Percentiles rank a stretch among this genome's conserved stretches.
Conservation (phyloP, 441 rosid species). For the Gossypium gossypioides region DNA sequence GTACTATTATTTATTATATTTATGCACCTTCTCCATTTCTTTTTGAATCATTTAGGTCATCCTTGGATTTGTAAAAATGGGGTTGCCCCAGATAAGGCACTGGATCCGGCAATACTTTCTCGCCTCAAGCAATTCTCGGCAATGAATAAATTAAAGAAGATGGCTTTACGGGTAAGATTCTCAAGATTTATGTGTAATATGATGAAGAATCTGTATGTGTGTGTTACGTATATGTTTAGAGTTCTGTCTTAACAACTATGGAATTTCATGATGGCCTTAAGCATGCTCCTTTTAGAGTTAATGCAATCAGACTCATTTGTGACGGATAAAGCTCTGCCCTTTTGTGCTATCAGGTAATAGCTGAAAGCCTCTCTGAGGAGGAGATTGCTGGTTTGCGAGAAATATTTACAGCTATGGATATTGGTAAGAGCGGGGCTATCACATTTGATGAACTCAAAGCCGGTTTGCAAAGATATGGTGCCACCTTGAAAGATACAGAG, state of each 20-base stretch:
- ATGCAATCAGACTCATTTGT: not conserved
- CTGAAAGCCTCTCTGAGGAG: constrained; percentile 98
- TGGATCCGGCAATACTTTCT: constrained; percentile 92
- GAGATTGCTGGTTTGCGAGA: constrained; percentile 97
- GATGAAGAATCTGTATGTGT: no score
- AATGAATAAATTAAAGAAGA: constrained; percentile 93
- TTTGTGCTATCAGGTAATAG: constrained; percentile 63
- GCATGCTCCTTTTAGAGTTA: not conserved
- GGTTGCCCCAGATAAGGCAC: constrained; percentile 93
- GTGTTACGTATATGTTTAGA: not conserved
- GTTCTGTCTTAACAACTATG: not conserved
- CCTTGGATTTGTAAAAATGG: constrained; percentile 99
- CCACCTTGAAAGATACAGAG: constrained; percentile 91
- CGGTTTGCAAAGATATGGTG: constrained; percentile 91
- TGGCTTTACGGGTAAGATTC: constrained; percentile 72
- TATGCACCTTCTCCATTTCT: not conserved
- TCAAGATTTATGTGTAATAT: not conserved
- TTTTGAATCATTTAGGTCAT: constrained; percentile 49
- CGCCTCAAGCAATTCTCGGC: constrained; percentile 96
- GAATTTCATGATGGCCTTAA: not conserved
- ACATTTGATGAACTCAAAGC: constrained; percentile 99
- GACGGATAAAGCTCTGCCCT: not conserved
- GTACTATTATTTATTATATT: not conserved
- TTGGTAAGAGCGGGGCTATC: constrained; percentile 93
- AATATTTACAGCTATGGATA: constrained; percentile 93